Evolutionary conservation across 306 rosid genomes (phyloP).

Genomic region (Pyrus bretschneideri): DNA sequence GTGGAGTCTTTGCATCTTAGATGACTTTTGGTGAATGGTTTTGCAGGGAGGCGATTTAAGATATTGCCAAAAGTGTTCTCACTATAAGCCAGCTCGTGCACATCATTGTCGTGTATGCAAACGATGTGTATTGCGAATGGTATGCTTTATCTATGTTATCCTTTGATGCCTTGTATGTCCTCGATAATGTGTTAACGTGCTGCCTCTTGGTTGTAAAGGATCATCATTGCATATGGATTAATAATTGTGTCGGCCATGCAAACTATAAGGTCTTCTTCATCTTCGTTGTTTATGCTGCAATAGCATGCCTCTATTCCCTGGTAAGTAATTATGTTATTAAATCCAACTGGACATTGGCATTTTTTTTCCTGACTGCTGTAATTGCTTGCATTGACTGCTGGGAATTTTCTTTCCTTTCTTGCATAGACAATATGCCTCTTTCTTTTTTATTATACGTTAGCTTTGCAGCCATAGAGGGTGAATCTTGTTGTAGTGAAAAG

Average conservation of each 20-base stretch:
- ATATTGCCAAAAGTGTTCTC: conserved; percentile 94
- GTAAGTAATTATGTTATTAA: conserved; percentile 37
- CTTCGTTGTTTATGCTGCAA: conserved; percentile 74
- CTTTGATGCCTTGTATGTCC: conserved; percentile 18
- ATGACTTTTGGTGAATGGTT: conserved; percentile 7
- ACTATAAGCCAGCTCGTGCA: conserved; percentile 92
- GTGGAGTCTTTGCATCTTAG: not conserved
- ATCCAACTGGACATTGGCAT: conserved; percentile 6
- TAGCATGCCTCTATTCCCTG: conserved; percentile 84
- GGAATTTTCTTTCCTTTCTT: not conserved
- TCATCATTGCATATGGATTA: conserved; percentile 98
- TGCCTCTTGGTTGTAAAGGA: conserved; percentile 61
- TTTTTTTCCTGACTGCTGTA: conserved; percentile 3
- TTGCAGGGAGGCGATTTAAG: conserved; percentile 94
- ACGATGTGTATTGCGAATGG: conserved; percentile 97
- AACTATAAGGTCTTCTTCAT: conserved; percentile 86
- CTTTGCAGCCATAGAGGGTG: not conserved
- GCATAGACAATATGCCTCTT: not conserved
- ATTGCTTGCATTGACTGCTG: conserved; percentile 2
- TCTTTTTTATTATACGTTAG: not conserved
- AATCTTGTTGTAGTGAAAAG: conserved; percentile 11
- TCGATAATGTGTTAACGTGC: conserved; percentile 27
- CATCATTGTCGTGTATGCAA: conserved; percentile 97
- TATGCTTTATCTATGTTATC: conserved; percentile 32
- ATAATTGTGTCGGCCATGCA: conserved; percentile 90